Base-by-base conservation (phyloP, 495 filamentous ascomycete genomes). In the Sordaria brevicollis region DNA sequence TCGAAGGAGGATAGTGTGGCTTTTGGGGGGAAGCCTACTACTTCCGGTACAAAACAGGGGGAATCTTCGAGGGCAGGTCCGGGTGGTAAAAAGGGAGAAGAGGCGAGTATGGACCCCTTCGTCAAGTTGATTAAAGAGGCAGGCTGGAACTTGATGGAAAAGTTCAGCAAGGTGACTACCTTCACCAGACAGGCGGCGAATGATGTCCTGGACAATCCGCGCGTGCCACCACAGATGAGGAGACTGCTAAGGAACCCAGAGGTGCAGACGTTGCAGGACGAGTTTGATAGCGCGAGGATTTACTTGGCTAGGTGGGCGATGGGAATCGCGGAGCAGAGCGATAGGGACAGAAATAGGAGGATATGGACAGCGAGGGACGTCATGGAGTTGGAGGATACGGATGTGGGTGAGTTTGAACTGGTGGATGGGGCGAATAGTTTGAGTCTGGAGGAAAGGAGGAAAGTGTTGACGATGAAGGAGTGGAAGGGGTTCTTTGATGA, bases 281-380 rank as follows among this genome's bases (percentile, higher is more conserved):
- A 99, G 77, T 99, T 98, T 72, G 96, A 98, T 79, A 96, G 92
- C 74, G 95, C 96, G 6, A 86, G 95, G 71, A 82, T 99, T 39
- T 99, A 99, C 74, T 84, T 99, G 29, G 95, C 95, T 3, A 85
- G 95, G 62, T 99, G 95, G 95, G 95, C 95, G 0, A 98, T 98
- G 95, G 96, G 92, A 1, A 96, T 99, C 68, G 93, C 94, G 0
- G 95, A 99, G 78, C 95, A 98, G 81, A 92, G 93, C 75, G 95
- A 99, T 77, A 83, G 87, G 43, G 95, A 99, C 67, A 79, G 88
- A 36, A 92, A 87, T 68, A 89, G 92, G 77, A 84, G 93, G 39
- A 96, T 97, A 73, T 99, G 93, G 90, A 96, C 93, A 0, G 94
- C 92, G 5, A 89, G 89, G 74, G 95, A 99, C 81, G 90, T 97